Conservation (phyloP, 148 eudicot species). For the Salicornia ramosissima region DNA sequence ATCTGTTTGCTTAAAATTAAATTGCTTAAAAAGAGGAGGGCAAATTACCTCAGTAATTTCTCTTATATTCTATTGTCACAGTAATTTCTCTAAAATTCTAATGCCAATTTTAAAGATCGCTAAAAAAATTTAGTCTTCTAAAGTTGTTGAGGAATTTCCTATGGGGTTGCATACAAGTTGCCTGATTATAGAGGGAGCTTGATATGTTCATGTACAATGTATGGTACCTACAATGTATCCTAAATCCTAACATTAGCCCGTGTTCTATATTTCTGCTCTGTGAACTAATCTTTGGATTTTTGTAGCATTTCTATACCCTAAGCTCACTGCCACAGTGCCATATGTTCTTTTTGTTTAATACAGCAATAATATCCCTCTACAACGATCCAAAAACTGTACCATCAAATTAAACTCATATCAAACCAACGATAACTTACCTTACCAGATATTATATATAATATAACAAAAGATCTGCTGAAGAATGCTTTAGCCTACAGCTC, state of each 20-base stretch:
- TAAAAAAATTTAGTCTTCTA: too few species aligned
- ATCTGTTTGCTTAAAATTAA: background rate
- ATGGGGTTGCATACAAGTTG: too few species aligned
- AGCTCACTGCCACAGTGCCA: background rate
- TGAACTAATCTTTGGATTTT: background rate
- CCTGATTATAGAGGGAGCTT: too few species aligned
- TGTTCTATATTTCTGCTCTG: background rate
- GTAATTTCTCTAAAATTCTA: too few species aligned
- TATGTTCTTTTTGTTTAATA: background rate
- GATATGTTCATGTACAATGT: background rate
- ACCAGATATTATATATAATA: constrained; percentile 45
- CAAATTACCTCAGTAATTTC: too few species aligned
- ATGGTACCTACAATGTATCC: background rate
- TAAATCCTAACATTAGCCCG: background rate
- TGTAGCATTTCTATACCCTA: background rate
- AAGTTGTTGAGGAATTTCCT: too few species aligned
- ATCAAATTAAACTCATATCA: background rate
- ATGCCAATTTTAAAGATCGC: too few species aligned
- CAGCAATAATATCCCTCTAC: background rate
- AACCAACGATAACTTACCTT: constrained; percentile 19
- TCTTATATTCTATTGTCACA: too few species aligned
- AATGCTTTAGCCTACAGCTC: constrained; percentile 79
- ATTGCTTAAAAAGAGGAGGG: too few species aligned
- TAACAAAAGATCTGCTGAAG: constrained; percentile 67
- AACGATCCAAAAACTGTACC: background rate